These are phyloP conservation scores for Boehmeria nivea DNA, from an alignment of 306 rosid genomes.

Conservation along the genomic window DNA sequence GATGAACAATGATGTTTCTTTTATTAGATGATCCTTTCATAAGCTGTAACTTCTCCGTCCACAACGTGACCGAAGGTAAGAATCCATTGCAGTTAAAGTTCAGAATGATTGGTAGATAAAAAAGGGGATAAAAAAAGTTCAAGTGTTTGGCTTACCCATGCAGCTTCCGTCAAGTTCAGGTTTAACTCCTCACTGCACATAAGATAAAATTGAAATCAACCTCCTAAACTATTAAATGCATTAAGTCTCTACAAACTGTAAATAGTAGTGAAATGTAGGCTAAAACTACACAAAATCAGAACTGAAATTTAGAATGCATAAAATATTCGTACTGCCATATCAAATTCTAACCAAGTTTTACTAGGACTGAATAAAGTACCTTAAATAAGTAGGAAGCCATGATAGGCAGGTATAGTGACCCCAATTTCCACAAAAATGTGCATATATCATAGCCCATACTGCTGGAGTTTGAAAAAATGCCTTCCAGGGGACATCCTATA, in stretches of 20 bases:
- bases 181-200: constrained; percentile 83
- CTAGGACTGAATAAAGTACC: constrained; percentile 37
- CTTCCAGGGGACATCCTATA: constrained; percentile 90
- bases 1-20: no score
- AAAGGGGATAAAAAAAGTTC: background rate
- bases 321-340: background rate
- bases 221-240: constrained; percentile 2
- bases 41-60: no score
- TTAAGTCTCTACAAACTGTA: no score
- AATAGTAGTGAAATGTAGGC: background rate
- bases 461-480: constrained; percentile 67
- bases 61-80: background rate
- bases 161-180: constrained; percentile 89
- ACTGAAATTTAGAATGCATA: background rate
- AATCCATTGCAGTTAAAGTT: no score
- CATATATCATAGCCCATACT: constrained; percentile 98
- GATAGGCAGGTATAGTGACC: constrained; percentile 94
- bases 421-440: constrained; percentile 98
- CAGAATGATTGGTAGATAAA: background rate
- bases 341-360: background rate
- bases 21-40: no score
- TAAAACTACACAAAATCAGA: constrained; percentile 12
- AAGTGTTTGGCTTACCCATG: constrained; percentile 62
- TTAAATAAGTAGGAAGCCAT: constrained; percentile 94
- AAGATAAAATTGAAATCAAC: constrained; percentile 24